A percentile compares a stretch with the other conserved stretches of the same genome.
phyloP scores from a whole-genome alignment of 768 basidiomycete genomes.

The Mycena rebaudengoi region DNA sequence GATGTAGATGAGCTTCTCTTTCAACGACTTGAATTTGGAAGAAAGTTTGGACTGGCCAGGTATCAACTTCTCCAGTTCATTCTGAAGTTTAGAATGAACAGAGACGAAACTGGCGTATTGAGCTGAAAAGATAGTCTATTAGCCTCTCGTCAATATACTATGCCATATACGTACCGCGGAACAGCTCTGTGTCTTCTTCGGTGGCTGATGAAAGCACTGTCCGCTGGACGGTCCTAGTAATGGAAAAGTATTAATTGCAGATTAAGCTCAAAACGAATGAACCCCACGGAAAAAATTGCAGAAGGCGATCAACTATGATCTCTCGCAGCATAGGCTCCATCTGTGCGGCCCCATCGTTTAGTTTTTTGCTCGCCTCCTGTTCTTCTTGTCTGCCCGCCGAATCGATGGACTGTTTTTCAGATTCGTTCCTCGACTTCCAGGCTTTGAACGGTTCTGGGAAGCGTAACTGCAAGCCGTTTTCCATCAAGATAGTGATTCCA shows the following conservation, averaged over 20 bases:
- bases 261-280: background rate
- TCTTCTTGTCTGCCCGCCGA: slow-evolving; percentile 12
- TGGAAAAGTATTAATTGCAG: background rate
- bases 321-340: slow-evolving; percentile 32
- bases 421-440: slow-evolving; percentile 32
- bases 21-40: slow-evolving; percentile 15
- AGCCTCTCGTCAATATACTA: background rate
- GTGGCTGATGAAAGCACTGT: slow-evolving; percentile 15
- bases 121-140: background rate
- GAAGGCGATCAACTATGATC: slow-evolving; percentile 31
- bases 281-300: slow-evolving; percentile 17
- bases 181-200: slow-evolving; percentile 2
- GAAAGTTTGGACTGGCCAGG: background rate
- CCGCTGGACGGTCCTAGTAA: slow-evolving; percentile 6
- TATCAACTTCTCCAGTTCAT: slow-evolving; percentile 4
- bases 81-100: slow-evolving; percentile 9
- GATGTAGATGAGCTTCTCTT: slow-evolving; percentile 24
- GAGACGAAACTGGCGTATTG: slow-evolving; percentile 7
- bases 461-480: slow-evolving; percentile 37
- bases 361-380: slow-evolving; percentile 11
- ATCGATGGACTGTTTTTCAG: background rate
- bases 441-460: slow-evolving; percentile 30
- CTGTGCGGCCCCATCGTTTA: slow-evolving; percentile 1
- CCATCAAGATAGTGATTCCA: slow-evolving; percentile 35
- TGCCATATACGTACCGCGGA: slow-evolving; percentile 8